Conservation (phyloP, 2,329 filamentous ascomycete genomes). For the Fusarium nisikadoi region DNA sequence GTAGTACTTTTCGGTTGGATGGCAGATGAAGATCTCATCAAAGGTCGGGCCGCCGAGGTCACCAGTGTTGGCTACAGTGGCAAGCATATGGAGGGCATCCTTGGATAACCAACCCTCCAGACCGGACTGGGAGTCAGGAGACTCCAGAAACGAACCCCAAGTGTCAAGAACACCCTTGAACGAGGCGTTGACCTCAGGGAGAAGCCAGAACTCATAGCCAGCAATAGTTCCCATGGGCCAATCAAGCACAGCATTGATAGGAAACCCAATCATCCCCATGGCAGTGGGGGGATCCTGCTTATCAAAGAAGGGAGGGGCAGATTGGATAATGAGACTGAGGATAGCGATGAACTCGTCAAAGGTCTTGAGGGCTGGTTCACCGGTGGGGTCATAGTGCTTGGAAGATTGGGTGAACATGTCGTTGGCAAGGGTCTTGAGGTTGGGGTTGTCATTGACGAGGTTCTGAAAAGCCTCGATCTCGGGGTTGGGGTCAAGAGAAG, state of each 20-base stretch:
- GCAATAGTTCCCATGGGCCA: constrained; percentile 26
- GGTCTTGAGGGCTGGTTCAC: background rate
- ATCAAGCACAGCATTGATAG: constrained; percentile 9
- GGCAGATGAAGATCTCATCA: constrained; percentile 12
- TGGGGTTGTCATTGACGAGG: background rate
- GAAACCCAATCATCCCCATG: constrained; percentile 3
- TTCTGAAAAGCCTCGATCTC: background rate
- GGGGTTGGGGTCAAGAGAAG: background rate
- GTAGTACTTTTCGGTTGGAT: background rate
- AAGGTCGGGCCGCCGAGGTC: background rate
- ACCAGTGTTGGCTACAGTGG: constrained; percentile 11
- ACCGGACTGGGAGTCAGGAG: background rate
- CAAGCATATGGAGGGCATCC: background rate
- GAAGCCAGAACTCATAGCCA: constrained; percentile 25
- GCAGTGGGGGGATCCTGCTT: background rate
- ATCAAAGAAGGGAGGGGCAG: background rate
- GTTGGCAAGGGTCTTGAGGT: background rate
- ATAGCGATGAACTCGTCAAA: background rate
- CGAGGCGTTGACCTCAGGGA: background rate
- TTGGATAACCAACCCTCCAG: background rate
- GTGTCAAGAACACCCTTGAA: constrained; percentile 4
- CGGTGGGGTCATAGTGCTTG: constrained; percentile 6
- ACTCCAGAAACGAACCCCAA: background rate
- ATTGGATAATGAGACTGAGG: background rate
- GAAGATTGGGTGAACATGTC: constrained; percentile 15